Evolutionary conservation across 345 rosid genomes (phyloP).

Genomic region (Citrus trifoliata): DNA sequence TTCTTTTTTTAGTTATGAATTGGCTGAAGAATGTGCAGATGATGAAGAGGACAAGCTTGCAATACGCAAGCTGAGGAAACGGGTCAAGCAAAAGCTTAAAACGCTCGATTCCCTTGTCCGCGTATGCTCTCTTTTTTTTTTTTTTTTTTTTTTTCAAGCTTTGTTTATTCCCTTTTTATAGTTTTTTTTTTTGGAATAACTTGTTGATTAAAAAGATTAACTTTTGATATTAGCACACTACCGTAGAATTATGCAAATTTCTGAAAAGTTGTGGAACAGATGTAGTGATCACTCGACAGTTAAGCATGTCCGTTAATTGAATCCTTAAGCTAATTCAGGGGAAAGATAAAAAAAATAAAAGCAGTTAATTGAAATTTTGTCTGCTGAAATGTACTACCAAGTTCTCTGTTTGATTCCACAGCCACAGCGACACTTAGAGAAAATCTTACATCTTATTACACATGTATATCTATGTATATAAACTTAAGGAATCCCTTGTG

Average conservation of each 20-base stretch:
- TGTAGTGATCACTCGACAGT: background rate
- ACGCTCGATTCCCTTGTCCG: slow-evolving; percentile 28
- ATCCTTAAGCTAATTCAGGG: background rate
- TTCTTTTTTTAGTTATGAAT: slow-evolving; percentile 25
- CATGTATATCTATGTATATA: background rate
- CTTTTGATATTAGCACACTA: background rate
- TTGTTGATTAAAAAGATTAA: background rate
- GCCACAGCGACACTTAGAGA: too few relatives aligned
- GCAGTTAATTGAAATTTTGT: background rate
- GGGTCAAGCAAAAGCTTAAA: slow-evolving; percentile 36
- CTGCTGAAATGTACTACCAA: background rate
- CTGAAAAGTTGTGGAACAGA: background rate
- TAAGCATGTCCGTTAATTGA: background rate
- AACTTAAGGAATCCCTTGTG: slow-evolving; percentile 14
- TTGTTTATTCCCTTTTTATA: background rate
- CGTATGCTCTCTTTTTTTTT: slow-evolving; percentile 11
- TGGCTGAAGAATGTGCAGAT: slow-evolving; percentile 59
- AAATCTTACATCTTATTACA: too few relatives aligned
- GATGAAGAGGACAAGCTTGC: slow-evolving; percentile 50
- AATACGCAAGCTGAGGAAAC: slow-evolving; percentile 35
- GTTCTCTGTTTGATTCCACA: background rate
- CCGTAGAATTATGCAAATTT: background rate
- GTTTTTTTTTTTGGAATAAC: background rate
- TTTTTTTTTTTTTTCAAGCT: background rate
- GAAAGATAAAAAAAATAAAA: background rate